phyloP scores from a whole-genome alignment of 1,284 basidiomycete species.

The Limonomyces culmigenus region DNA sequence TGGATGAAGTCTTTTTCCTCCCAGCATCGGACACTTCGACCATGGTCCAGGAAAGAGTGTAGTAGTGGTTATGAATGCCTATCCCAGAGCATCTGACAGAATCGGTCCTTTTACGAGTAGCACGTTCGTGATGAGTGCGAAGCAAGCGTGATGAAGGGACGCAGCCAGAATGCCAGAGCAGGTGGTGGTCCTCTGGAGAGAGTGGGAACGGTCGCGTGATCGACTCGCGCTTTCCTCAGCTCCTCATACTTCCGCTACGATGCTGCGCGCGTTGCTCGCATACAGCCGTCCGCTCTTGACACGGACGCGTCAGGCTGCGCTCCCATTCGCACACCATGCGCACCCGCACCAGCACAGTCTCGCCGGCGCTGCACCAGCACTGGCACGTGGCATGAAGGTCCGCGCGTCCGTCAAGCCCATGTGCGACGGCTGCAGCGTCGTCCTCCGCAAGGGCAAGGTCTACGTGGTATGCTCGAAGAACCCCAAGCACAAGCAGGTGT shows the following conservation, averaged over 20 bases:
- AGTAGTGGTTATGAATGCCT: no score
- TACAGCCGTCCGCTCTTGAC: conserved; percentile 40
- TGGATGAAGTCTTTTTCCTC: no score
- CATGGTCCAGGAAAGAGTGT: no score
- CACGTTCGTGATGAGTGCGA: no score
- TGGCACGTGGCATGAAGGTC: conserved; percentile 86
- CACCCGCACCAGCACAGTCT: conserved; percentile 15
- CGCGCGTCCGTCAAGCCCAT: conserved; percentile 85
- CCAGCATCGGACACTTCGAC: no score
- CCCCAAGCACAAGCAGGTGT: conserved; percentile 95
- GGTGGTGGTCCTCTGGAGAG: no score
- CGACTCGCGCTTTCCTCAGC: no score
- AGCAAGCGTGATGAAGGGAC: no score
- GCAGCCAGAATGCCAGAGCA: no score
- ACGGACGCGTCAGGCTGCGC: conserved; percentile 26
- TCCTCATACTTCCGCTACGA: conserved; percentile 11
- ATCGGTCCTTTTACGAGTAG: no score
- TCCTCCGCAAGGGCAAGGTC: conserved; percentile 78
- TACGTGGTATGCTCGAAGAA: conserved; percentile 92
- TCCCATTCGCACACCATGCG: conserved; percentile 16
- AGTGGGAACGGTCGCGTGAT: no score
- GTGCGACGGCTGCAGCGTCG: conserved; percentile 81
- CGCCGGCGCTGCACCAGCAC: conserved; percentile 12
- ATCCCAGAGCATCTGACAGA: no score
- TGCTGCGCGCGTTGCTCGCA: conserved; percentile 49